Conservation (phyloP, 2,329 filamentous ascomycete species). For the Grosmannia clavigera region DNA sequence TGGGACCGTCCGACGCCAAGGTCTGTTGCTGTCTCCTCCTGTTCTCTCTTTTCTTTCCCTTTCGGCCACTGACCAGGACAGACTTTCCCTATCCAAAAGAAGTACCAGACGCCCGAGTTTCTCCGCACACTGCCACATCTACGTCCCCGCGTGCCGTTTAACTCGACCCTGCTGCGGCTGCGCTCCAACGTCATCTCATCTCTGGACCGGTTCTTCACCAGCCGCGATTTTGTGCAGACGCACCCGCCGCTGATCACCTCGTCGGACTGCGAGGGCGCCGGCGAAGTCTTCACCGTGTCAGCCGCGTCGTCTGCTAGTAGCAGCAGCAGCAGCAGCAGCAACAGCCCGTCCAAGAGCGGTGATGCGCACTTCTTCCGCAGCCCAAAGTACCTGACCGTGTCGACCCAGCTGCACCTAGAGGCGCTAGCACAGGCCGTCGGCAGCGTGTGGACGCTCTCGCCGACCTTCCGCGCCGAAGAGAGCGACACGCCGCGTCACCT, state of each 20-base stretch:
- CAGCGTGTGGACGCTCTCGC: conserved; percentile 87
- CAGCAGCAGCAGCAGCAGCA: not conserved
- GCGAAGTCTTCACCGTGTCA: conserved; percentile 73
- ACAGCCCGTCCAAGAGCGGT: not conserved
- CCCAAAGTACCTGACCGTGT: conserved; percentile 93
- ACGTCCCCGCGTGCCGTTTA: conserved; percentile 67
- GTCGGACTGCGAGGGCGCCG: conserved; percentile 92
- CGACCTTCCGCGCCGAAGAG: conserved; percentile 84
- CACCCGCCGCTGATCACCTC: conserved; percentile 93
- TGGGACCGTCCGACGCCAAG: conserved; percentile 68
- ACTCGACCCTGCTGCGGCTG: conserved; percentile 67
- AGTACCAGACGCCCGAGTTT: conserved; percentile 83
- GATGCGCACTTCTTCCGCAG: conserved; percentile 58
- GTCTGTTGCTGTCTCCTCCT: conserved; percentile 36
- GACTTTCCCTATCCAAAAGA: conserved; percentile 91
- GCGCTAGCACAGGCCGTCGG: conserved; percentile 79
- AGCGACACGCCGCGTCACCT: conserved; percentile 90
- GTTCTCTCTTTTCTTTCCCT: not conserved
- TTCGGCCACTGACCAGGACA: conserved; percentile 22
- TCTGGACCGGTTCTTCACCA: conserved; percentile 63
- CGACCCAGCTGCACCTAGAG: conserved; percentile 87
- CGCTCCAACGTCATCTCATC: conserved; percentile 68
- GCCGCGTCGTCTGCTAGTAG: conserved; percentile 9
- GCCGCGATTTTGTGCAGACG: conserved; percentile 62
- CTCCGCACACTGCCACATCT: conserved; percentile 82